Percentiles rank a stretch among this genome's conserved stretches.
Conservation (phyloP, 2,329 filamentous ascomycete species). For the Penicillium sp. region DNA sequence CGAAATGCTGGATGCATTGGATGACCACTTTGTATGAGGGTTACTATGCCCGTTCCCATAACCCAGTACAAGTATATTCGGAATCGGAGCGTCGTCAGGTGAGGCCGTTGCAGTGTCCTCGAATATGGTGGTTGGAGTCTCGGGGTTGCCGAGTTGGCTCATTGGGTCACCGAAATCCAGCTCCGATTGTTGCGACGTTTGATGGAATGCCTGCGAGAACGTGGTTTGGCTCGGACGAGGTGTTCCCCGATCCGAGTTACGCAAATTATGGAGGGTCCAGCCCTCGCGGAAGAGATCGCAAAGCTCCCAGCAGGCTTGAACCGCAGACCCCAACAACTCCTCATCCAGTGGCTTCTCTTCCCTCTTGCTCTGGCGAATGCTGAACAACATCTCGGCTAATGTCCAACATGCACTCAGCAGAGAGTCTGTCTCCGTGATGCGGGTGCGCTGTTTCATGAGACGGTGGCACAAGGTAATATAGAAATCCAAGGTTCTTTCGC, state of each 20-base stretch:
- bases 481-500: slow-evolving; percentile 87
- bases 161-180: slow-evolving; percentile 27
- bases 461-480: slow-evolving; percentile 92
- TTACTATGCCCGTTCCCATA: slow-evolving; percentile 62
- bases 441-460: slow-evolving; percentile 89
- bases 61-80: slow-evolving; percentile 85
- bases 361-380: slow-evolving; percentile 75
- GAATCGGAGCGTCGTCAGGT: slow-evolving; percentile 73
- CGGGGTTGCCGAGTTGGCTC: slow-evolving; percentile 54
- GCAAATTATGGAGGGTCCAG: slow-evolving; percentile 77
- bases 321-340: slow-evolving; percentile 80
- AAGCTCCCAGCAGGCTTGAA: slow-evolving; percentile 92
- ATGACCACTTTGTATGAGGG: slow-evolving; percentile 63
- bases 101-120: slow-evolving; percentile 87
- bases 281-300: slow-evolving; percentile 91
- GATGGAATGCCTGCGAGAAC: slow-evolving; percentile 62
- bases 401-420: slow-evolving; percentile 85
- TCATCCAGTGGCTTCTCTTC: slow-evolving; percentile 74
- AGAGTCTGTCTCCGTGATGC: slow-evolving; percentile 76
- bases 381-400: slow-evolving; percentile 90
- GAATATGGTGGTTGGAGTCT: slow-evolving; percentile 93
- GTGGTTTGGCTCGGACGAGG: slow-evolving; percentile 76
- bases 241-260: slow-evolving; percentile 70
- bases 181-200: slow-evolving; percentile 49
- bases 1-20: slow-evolving; percentile 74